phyloP scores from a whole-genome alignment of 495 filamentous ascomycete genomes.

The Glarea lozoyensis region DNA sequence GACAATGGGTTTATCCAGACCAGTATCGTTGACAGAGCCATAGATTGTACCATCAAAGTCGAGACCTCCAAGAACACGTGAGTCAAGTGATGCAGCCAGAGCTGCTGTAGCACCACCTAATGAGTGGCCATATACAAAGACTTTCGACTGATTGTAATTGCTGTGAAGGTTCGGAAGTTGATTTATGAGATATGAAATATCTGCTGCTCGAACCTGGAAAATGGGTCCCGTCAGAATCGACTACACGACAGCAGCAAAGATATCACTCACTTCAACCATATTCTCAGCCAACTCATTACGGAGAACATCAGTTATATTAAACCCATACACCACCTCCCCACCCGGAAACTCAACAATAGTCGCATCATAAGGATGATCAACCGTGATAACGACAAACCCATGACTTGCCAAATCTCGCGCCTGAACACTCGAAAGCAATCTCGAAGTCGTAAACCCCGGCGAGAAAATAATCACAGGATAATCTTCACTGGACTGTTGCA shows the following conservation, averaged over 20 bases:
- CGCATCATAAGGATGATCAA: background rate
- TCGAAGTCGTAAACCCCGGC: constrained; percentile 24
- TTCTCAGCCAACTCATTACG: too few species aligned
- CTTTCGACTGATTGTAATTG: constrained; percentile 16
- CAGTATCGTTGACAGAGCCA: constrained; percentile 7
- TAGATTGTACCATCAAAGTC: constrained; percentile 36
- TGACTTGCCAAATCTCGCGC: constrained; percentile 34
- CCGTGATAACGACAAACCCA: constrained; percentile 29
- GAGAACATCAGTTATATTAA: too few species aligned
- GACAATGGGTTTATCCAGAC: background rate
- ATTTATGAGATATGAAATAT: constrained; percentile 27
- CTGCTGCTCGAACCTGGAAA: constrained; percentile 18
- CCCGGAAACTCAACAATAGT: constrained; percentile 16
- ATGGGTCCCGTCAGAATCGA: background rate
- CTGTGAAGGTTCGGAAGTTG: constrained; percentile 17
- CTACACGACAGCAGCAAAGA: too few species aligned
- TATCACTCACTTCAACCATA: too few species aligned
- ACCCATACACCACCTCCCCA: constrained; percentile 31
- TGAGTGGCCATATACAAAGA: constrained; percentile 40
- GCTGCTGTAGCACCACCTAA: constrained; percentile 42
- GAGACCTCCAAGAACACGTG: constrained; percentile 32
- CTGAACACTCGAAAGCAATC: constrained; percentile 30
- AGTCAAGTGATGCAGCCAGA: constrained; percentile 25
- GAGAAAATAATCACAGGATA: constrained; percentile 27
- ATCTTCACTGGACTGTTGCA: too few species aligned